phyloP scores from a whole-genome alignment of 176 grass and related monocot species.

The Phoenix roebelenii region DNA sequence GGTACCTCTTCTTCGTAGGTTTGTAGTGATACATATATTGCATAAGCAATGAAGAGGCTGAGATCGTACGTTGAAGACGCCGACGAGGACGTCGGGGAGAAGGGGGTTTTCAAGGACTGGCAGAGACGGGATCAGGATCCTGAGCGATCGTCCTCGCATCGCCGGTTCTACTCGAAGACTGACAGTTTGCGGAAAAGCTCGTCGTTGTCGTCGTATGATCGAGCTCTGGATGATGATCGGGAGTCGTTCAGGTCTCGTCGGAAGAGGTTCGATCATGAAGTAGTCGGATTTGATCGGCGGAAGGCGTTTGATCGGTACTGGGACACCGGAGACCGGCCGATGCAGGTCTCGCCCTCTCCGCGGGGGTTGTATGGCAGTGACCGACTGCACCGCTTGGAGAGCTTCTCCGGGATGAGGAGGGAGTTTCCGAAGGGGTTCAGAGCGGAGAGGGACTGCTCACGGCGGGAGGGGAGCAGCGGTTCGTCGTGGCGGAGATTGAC shows the following conservation, averaged over 20 bases:
- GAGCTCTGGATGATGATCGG: conserved; percentile 25
- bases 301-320: conserved; percentile 38
- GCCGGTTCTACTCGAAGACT: conserved; percentile 13
- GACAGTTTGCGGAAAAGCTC: background rate
- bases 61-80: conserved; percentile 67
- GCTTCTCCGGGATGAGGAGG: conserved; percentile 62
- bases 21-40: background rate
- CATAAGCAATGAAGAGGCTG: conserved; percentile 56
- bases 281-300: conserved; percentile 45
- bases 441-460: conserved; percentile 55
- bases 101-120: background rate
- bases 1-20: too few species aligned
- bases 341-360: conserved; percentile 28
- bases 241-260: conserved; percentile 8
- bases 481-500: conserved; percentile 42
- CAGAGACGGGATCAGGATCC: conserved; percentile 3
- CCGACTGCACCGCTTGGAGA: conserved; percentile 53
- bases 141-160: conserved; percentile 12
- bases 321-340: conserved; percentile 17
- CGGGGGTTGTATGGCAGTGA: conserved; percentile 31
- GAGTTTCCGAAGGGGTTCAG: conserved; percentile 97
- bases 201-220: conserved; percentile 8
- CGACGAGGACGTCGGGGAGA: conserved; percentile 8
- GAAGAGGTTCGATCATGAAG: conserved; percentile 26
- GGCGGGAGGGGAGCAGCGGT: conserved; percentile 42